phyloP scores from a whole-genome alignment of 352 stramenopile genomes.

The Phytophthora vignae region DNA sequence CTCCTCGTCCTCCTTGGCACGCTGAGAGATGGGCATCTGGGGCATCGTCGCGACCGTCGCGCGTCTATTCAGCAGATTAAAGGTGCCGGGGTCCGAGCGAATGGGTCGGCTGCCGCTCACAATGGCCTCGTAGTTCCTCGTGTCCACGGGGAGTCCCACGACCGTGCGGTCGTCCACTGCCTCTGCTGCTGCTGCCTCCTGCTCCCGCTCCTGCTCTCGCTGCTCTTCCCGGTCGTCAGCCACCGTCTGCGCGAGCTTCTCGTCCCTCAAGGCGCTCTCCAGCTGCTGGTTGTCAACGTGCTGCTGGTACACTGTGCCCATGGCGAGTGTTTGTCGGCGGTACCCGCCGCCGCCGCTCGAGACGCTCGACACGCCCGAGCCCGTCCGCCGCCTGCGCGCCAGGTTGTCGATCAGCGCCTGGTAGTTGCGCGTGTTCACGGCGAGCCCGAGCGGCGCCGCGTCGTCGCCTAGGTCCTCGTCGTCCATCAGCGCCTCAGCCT shows the following conservation, averaged over 20 bases:
- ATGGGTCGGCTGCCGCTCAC: conserved; percentile 36
- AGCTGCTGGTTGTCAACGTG: conserved; percentile 4
- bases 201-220: neutral
- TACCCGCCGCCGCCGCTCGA: conserved; percentile 22
- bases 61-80: conserved; percentile 28
- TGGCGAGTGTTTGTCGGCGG: conserved; percentile 17
- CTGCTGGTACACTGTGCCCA: conserved; percentile 35
- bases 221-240: neutral
- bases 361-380: conserved; percentile 20
- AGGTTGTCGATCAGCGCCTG: conserved; percentile 58
- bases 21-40: conserved; percentile 14
- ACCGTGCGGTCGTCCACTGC: conserved; percentile 45
- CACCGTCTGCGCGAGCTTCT: conserved; percentile 2
- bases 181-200: conserved; percentile 4
- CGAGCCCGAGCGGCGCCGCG: conserved; percentile 50
- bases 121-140: conserved; percentile 60
- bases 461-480: conserved; percentile 24
- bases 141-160: conserved; percentile 56
- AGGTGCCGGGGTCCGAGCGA: conserved; percentile 28
- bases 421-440: conserved; percentile 74
- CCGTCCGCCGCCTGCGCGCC: conserved; percentile 22
- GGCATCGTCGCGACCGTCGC: conserved; percentile 39
- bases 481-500: conserved; percentile 15
- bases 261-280: conserved; percentile 4
- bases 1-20: conserved; percentile 6